Evolutionary conservation across 2,329 filamentous ascomycete species (phyloP), one percentile per base, ranked within the genome.

Genomic region (Claviceps capensis): DNA sequence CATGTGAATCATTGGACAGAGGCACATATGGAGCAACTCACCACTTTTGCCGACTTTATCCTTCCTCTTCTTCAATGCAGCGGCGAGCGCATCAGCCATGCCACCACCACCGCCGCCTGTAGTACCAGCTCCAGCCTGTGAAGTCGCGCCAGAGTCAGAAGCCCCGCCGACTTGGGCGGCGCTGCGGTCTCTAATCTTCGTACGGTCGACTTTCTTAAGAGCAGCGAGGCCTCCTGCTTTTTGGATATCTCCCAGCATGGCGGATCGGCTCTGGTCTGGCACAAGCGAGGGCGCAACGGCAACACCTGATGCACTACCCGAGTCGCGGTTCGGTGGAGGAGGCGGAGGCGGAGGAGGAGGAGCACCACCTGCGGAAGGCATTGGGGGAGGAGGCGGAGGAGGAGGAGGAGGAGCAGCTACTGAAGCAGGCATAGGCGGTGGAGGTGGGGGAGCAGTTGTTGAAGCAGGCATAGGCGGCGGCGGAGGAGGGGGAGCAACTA

Each of bases 11-110:
- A 42, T 8, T 1, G 14, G n/a, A 17, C 8, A 46, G 17, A 17
- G 14, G 23, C 43, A 9, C 40, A 17, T 49, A 49, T 48, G 8
- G 7, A 14, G 7, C 13, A 42, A 84, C 87, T 81, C 81, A 96
- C 91, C 91, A 75, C 88, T 95, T 66, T 87, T 85, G 70, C 87
- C 88, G 65, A 96, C 91, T 75, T 95, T 95, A 68, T 88, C 82
- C 74, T 96, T 96, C 67, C 91, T 78, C 71, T 87, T 86, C 63
- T 84, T 81, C 60, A 90, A 69, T 53, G 85, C 86, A 54, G 81
- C 84, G 54, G 87, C 87, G 60, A 95, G 71, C 47, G 88, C 90
- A 70, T 85, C 88, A 22, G 88, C 88, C 77, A 96, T 80, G 38
- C 81, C 83, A 52, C 82, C 79, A 11, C 79, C 77, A 17, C 73